Evolutionary conservation across 495 filamentous ascomycete genomes (phyloP).

Genomic region (Glutinoglossum americanum): DNA sequence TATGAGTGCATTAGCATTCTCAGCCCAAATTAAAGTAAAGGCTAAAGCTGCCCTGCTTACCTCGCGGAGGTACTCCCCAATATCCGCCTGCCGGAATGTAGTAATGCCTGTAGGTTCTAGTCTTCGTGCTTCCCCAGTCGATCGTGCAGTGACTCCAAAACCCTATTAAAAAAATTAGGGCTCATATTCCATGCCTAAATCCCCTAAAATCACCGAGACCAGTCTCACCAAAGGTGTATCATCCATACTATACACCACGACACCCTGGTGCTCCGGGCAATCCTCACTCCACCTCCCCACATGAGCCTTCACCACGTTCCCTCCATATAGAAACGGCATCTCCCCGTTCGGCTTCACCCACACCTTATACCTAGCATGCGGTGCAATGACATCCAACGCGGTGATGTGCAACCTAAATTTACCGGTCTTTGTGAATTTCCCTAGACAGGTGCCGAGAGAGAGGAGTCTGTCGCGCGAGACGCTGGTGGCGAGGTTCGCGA

Average conservation of each 20-base stretch:
- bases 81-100: slow-evolving; percentile 69
- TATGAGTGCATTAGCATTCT: slow-evolving; percentile 9
- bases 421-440: slow-evolving; percentile 79
- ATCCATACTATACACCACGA: slow-evolving; percentile 54
- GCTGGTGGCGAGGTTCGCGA: slow-evolving; percentile 78
- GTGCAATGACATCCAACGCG: slow-evolving; percentile 63
- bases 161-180: slow-evolving; percentile 22
- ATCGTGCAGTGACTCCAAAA: slow-evolving; percentile 67
- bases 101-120: slow-evolving; percentile 78
- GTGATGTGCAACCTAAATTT: slow-evolving; percentile 78
- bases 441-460: slow-evolving; percentile 66
- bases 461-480: slow-evolving; percentile 60
- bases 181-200: background rate
- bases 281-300: slow-evolving; percentile 76
- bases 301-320: slow-evolving; percentile 79
- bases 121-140: slow-evolving; percentile 56
- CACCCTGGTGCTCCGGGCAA: slow-evolving; percentile 56
- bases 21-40: background rate
- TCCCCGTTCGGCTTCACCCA: slow-evolving; percentile 91
- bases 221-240: slow-evolving; percentile 43
- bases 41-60: slow-evolving; percentile 12
- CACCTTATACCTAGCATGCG: slow-evolving; percentile 79
- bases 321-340: slow-evolving; percentile 86
- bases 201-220: slow-evolving; percentile 4
- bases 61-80: slow-evolving; percentile 82